Percentiles rank a stretch among this genome's conserved stretches.
Conservation (phyloP, 2,329 filamentous ascomycete species). For the Aspergillus fructus region DNA sequence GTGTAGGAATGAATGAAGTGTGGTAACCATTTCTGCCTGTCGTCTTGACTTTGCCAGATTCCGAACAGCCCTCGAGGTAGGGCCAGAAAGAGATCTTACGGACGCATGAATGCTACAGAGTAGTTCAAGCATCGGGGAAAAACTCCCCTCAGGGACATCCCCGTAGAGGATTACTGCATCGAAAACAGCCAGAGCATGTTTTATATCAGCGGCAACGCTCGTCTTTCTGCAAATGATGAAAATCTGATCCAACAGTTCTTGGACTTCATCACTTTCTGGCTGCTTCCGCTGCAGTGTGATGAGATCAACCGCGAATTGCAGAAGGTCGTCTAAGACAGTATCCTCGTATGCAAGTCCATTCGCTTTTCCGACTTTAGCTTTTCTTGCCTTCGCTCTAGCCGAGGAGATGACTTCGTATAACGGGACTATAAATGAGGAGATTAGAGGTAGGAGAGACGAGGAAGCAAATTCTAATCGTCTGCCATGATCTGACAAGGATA, state of each 20-base stretch:
- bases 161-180: slow-evolving; percentile 43
- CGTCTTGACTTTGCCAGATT: slow-evolving; percentile 41
- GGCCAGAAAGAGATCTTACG: slow-evolving; percentile 43
- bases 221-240: slow-evolving; percentile 43
- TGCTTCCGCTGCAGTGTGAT: slow-evolving; percentile 43
- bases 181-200: slow-evolving; percentile 42
- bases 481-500: slow-evolving; percentile 44
- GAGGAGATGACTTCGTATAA: slow-evolving; percentile 39
- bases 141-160: slow-evolving; percentile 40
- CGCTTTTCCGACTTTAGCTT: slow-evolving; percentile 32
- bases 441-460: slow-evolving; percentile 39
- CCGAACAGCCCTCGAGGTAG: slow-evolving; percentile 43
- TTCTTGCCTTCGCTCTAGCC: slow-evolving; percentile 39
- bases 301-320: slow-evolving; percentile 44
- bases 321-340: slow-evolving; percentile 36
- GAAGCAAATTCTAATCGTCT: slow-evolving; percentile 42
- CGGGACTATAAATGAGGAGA: slow-evolving; percentile 40
- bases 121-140: slow-evolving; percentile 40
- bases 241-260: slow-evolving; percentile 36
- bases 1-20: slow-evolving; percentile 37
- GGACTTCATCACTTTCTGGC: slow-evolving; percentile 35
- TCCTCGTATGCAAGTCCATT: slow-evolving; percentile 36
- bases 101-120: slow-evolving; percentile 47
- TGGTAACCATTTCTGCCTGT: slow-evolving; percentile 40
- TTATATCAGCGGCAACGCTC: slow-evolving; percentile 42